phyloP scores from a whole-genome alignment of 2,329 filamentous ascomycete genomes.

The Tolypocladium ovalisporum region DNA sequence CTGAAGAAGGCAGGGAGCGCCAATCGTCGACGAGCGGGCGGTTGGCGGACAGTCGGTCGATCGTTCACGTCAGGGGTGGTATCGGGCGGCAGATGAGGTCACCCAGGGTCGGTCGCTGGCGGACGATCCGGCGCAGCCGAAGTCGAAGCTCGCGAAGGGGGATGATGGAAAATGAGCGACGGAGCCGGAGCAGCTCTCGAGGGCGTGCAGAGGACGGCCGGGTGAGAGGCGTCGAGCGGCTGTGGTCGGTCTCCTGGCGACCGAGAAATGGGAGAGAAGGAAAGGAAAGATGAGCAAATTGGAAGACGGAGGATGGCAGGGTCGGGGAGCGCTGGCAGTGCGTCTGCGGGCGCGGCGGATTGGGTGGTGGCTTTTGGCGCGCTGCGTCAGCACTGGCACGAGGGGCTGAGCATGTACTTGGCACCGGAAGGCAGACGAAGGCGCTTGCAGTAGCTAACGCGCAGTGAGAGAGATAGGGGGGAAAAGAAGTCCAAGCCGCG shows the following conservation, averaged over 20 bases:
- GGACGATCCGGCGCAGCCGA: constrained; percentile 8
- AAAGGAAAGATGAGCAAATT: constrained; percentile 2
- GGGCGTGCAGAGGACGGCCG: not conserved
- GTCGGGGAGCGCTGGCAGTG: not conserved
- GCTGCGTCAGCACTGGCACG: not conserved
- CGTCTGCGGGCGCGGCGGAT: not conserved
- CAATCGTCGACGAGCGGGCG: not conserved
- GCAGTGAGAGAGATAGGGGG: not conserved
- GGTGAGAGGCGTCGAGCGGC: not conserved
- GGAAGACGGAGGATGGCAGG: not conserved
- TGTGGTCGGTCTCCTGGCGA: not conserved
- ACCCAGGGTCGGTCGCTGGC: constrained; percentile 1
- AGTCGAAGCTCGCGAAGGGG: constrained; percentile 4
- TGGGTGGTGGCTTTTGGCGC: not conserved
- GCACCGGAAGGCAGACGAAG: not conserved
- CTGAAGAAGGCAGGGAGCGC: not conserved
- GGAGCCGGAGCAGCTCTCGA: constrained; percentile 1
- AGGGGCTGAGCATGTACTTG: not conserved
- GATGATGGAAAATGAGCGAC: constrained; percentile 5
- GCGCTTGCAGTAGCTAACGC: not conserved
- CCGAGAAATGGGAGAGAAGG: not conserved
- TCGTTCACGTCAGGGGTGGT: not conserved
- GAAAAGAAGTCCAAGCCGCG: not conserved
- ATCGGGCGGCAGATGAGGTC: not conserved
- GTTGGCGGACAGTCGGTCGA: not conserved